These are phyloP conservation scores for Aspergillus novoparasiticus DNA, from an alignment of 2,329 filamentous ascomycete genomes.

Conservation along the genomic window DNA sequence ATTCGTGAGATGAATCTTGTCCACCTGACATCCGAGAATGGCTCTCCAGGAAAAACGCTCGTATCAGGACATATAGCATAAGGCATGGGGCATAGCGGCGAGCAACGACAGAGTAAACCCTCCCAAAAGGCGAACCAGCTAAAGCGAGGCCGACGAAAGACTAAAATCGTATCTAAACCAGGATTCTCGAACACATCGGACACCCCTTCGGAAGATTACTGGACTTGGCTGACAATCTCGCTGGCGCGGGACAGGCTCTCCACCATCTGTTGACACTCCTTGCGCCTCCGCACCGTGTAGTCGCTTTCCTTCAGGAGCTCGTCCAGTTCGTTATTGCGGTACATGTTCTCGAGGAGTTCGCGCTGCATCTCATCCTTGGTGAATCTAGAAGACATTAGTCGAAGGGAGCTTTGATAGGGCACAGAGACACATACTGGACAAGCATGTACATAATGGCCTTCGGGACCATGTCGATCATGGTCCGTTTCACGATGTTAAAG, in stretches of 20 bases:
- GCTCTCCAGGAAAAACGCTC: slow-evolving; percentile 1
- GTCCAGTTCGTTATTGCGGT: slow-evolving; percentile 85
- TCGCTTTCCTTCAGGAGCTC: slow-evolving; percentile 97
- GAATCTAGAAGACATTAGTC: slow-evolving; percentile 57
- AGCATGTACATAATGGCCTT: slow-evolving; percentile 99
- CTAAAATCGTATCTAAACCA: slow-evolving; percentile 11
- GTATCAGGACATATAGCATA: slow-evolving; percentile 7
- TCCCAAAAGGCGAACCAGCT: slow-evolving; percentile 17
- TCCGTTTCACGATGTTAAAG: slow-evolving; percentile 96
- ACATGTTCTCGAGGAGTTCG: slow-evolving; percentile 96
- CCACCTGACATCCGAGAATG: slow-evolving; percentile 19
- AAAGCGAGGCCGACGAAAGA: slow-evolving; percentile 9
- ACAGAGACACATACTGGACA: slow-evolving; percentile 72
- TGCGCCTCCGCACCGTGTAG: slow-evolving; percentile 89
- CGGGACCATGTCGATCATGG: slow-evolving; percentile 99
- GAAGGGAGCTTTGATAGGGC: background rate
- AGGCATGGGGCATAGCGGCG: background rate
- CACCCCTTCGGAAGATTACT: slow-evolving; percentile 38
- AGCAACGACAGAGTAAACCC: slow-evolving; percentile 8
- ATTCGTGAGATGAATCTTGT: slow-evolving; percentile 24
- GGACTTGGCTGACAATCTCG: slow-evolving; percentile 88
- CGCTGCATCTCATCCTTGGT: slow-evolving; percentile 99
- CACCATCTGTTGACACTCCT: slow-evolving; percentile 99
- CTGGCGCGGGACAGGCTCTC: slow-evolving; percentile 86
- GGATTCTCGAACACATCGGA: background rate